A percentile compares a stretch with the other conserved stretches of the same genome.
phyloP scores from a whole-genome alignment of 2,329 filamentous ascomycete species.

The Fusarium miscanthi region DNA sequence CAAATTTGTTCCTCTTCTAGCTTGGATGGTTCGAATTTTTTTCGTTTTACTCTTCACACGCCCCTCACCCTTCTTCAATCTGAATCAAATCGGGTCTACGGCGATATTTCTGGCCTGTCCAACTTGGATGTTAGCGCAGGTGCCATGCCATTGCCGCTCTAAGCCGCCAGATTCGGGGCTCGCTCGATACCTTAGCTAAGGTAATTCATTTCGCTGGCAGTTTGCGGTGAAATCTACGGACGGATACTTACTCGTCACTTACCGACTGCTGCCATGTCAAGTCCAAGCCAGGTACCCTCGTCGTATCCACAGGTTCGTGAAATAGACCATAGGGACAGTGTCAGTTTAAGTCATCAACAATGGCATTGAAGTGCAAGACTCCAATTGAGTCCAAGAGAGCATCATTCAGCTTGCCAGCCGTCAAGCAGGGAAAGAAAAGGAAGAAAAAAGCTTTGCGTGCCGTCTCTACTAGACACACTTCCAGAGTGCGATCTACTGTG shows the following conservation, averaged over 20 bases:
- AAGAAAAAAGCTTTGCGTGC: constrained; percentile 20
- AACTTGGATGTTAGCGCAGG: constrained; percentile 39
- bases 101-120: constrained; percentile 34
- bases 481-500: constrained; percentile 21
- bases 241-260: constrained; percentile 34
- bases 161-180: constrained; percentile 43
- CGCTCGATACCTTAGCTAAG: background rate
- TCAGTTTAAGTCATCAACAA: background rate
- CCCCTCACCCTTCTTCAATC: constrained; percentile 20
- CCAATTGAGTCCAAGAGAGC: background rate
- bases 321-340: background rate
- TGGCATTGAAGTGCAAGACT: constrained; percentile 4
- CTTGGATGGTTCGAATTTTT: constrained; percentile 33
- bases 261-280: constrained; percentile 30
- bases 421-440: background rate
- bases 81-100: constrained; percentile 43
- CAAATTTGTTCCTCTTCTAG: constrained; percentile 33
- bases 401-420: constrained; percentile 18
- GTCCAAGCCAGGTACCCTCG: constrained; percentile 33
- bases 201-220: constrained; percentile 24
- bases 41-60: constrained; percentile 28
- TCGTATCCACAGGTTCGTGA: constrained; percentile 38
- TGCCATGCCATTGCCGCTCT: constrained; percentile 47
- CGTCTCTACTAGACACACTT: constrained; percentile 18
- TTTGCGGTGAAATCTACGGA: constrained; percentile 36